Percentiles rank a stretch among this genome's conserved stretches.
Conservation (phyloP, 2,329 filamentous ascomycete genomes). For the Scedosporium minutisporum region DNA sequence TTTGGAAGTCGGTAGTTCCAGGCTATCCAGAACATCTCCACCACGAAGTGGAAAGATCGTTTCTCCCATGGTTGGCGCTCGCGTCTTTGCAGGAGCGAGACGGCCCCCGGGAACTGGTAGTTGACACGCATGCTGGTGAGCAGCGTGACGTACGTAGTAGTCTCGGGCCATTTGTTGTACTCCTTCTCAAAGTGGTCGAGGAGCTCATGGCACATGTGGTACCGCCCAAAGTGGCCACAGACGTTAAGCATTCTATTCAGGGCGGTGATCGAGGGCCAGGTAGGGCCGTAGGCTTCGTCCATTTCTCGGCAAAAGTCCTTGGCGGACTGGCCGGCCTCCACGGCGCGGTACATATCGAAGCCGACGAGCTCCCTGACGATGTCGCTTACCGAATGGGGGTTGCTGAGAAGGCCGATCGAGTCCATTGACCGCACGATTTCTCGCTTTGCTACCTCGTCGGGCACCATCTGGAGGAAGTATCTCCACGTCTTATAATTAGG, state of each 20-base stretch:
- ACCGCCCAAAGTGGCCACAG: conserved; percentile 27
- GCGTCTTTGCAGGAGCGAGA: background rate
- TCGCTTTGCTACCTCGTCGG: conserved; percentile 44
- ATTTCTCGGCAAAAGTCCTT: conserved; percentile 30
- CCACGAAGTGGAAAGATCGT: background rate
- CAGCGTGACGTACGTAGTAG: conserved; percentile 7
- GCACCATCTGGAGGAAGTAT: conserved; percentile 41
- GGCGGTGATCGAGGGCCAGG: conserved; percentile 31
- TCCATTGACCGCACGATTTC: conserved; percentile 38
- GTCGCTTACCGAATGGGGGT: conserved; percentile 22
- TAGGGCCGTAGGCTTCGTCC: conserved; percentile 30
- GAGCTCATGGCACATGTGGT: background rate
- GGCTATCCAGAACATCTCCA: background rate
- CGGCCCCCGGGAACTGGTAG: background rate
- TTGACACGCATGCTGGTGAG: background rate
- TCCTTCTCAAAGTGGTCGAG: background rate
- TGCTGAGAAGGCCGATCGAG: conserved; percentile 30
- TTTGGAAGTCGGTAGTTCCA: conserved; percentile 14
- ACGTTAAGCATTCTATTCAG: conserved; percentile 31
- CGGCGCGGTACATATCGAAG: conserved; percentile 31
- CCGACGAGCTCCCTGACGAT: conserved; percentile 33
- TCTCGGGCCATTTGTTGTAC: conserved; percentile 1
- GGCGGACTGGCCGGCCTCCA: conserved; percentile 23
- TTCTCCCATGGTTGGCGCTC: background rate
- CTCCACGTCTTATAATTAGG: conserved; percentile 39